phyloP scores from a whole-genome alignment of 2,329 filamentous ascomycete genomes.

The Metarhizium rileyi region DNA sequence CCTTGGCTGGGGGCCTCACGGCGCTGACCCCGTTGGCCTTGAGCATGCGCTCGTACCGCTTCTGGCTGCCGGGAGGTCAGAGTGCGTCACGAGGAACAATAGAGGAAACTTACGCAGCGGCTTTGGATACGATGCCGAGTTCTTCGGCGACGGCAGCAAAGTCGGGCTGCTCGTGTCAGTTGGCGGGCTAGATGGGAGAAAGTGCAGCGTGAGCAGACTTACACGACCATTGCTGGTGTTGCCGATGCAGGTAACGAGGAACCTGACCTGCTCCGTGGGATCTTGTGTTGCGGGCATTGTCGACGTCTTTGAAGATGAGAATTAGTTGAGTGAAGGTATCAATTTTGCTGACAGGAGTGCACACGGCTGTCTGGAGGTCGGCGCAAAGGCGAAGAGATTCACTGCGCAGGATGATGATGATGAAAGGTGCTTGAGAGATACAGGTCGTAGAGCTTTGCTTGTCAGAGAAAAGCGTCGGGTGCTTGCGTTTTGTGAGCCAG shows the following conservation, averaged over 20 bases:
- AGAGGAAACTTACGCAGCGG: slow-evolving; percentile 52
- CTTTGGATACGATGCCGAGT: slow-evolving; percentile 52
- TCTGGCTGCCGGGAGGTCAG: slow-evolving; percentile 37
- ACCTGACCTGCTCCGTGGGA: slow-evolving; percentile 49
- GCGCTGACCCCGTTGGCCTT: slow-evolving; percentile 42
- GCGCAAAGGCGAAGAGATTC: background rate
- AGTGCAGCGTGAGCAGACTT: slow-evolving; percentile 12
- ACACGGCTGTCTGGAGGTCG: background rate
- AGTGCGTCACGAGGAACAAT: background rate
- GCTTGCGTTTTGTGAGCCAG: background rate
- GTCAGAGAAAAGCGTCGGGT: background rate
- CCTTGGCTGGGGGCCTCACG: slow-evolving; percentile 8
- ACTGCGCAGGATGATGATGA: background rate
- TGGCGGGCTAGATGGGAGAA: background rate
- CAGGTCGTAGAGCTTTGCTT: background rate
- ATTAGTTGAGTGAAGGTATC: background rate
- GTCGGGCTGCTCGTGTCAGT: slow-evolving; percentile 41
- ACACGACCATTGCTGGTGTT: slow-evolving; percentile 52
- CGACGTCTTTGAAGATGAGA: background rate
- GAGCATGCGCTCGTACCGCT: slow-evolving; percentile 58
- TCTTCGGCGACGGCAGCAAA: slow-evolving; percentile 56
- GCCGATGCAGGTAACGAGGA: slow-evolving; percentile 57
- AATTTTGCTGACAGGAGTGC: background rate
- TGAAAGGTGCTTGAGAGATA: background rate
- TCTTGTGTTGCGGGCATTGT: slow-evolving; percentile 21